Base-by-base conservation (phyloP, 2,329 filamentous ascomycete species). In the Ophiosphaerella korrae region DNA sequence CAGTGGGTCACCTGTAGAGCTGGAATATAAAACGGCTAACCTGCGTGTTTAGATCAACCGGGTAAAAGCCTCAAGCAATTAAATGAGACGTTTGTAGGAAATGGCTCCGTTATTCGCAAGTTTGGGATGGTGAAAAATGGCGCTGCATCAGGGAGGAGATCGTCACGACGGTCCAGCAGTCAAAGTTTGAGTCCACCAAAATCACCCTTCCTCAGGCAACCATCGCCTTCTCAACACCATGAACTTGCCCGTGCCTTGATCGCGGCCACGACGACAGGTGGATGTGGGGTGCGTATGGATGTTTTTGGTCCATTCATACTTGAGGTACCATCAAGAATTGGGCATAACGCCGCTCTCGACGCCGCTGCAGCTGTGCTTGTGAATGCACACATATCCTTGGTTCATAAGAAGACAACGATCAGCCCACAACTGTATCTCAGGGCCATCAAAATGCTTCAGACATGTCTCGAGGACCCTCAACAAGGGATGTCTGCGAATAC, bases 401-500 rank as follows among this genome's bases (percentile, higher is more conserved):
- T 68, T 24, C 59, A 64, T 18, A 62, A 63, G 42, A 63, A 64
- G 14, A 53, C 45, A 2, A 52, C 57, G 14, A 60, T 64, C 7
- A 66, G 60, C 24, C 66, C 64, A 6, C 56, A 60, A 23, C 41
- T 69, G 12, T 72, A 70, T 40, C 49, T 71, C 2, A 52, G 60
- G n/a, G 69, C 69, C 3, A 67, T 72, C 24, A 68, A 64, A 40
- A 62, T 48, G 7, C 47, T 72, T 12, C 65, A 71, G 35, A 44
- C 35, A 29, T 65, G 61, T 32, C 57, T 72, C 11, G 66, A 69
- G 41, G 59, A 70, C 45, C 59, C 60, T 3, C 43, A 52, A n/a
- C 45, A 70, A 35, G 65, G 66, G 9, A 58, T 67, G 53, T 72
- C 68, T 4, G 57, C 68, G 1, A 70, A 71, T 42, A 72, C 69